These are phyloP conservation scores for Theobroma grandiflorum DNA, from an alignment of 441 rosid species.

Conservation along the genomic window DNA sequence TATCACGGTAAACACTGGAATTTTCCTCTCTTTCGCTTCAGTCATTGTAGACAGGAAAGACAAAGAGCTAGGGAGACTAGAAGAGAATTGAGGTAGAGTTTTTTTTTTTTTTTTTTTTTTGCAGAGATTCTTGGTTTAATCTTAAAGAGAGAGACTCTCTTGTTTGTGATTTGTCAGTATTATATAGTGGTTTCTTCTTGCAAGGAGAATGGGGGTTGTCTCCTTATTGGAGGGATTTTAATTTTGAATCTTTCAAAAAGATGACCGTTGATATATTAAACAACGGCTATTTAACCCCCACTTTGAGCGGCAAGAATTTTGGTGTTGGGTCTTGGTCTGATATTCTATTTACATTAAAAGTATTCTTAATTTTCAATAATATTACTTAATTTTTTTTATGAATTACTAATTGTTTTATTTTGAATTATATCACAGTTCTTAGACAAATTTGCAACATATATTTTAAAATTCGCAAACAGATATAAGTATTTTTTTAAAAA, in stretches of 20 bases:
- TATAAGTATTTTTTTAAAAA: too few relatives aligned
- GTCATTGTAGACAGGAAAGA: slow-evolving; percentile 40
- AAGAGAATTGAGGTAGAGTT: not conserved
- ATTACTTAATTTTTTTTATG: too few relatives aligned
- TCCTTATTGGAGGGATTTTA: not conserved
- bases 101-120: not conserved
- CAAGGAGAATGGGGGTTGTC: not conserved
- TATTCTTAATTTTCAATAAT: too few relatives aligned
- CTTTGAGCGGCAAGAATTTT: not conserved
- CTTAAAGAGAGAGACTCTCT: not conserved
- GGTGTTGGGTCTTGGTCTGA: not conserved
- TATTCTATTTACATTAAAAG: too few relatives aligned
- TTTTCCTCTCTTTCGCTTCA: slow-evolving; percentile 43
- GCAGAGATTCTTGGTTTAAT: not conserved
- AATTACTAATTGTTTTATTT: too few relatives aligned
- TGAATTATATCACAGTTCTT: too few relatives aligned
- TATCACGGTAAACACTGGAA: slow-evolving; percentile 81
- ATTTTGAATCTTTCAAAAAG: slow-evolving; percentile 44
- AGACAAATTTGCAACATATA: too few relatives aligned
- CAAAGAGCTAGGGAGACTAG: slow-evolving; percentile 5
- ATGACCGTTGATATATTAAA: slow-evolving; percentile 43
- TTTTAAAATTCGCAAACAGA: too few relatives aligned
- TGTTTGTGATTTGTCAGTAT: not conserved
- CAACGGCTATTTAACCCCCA: slow-evolving; percentile 37
- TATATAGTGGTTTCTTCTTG: slow-evolving; percentile 10